Evolutionary conservation across 2,329 filamentous ascomycete genomes (phyloP), one percentile per base, ranked within the genome.

Genomic region (Camptophora hylomeconis): DNA sequence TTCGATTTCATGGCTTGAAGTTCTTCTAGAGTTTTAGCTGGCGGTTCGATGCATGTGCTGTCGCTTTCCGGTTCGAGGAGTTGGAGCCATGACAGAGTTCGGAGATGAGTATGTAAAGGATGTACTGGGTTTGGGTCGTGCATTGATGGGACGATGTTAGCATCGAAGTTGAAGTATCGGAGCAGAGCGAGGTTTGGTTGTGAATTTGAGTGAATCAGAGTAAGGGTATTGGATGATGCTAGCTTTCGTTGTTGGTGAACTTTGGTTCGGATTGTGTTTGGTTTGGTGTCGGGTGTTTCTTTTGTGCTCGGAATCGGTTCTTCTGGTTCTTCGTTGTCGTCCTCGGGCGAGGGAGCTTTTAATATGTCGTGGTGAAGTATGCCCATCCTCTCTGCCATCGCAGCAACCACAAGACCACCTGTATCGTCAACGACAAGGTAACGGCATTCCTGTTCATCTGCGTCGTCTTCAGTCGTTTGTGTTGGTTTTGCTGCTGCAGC

Each of bases 351-450:
- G 6, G 20, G 5, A 11, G 23, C 6, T 13, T 18, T 10, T 8
- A 12, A 8, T 5, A 5, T 42, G 42, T 18, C 15, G 5, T 61
- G 58, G 42, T 83, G 71, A 0, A 94, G 58, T 11, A 93, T 71
- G 1, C 80, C 82, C 78, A 93, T 87, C 36, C 80, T 70, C 57
- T 94, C 86, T 0, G 86, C 86, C 60, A 93, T 66, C 1, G 82
- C 77, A 3, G 81, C 84, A 3, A 84, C 75, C 5, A 93, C 54
- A 14, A 93, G 57, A 1, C 86, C 86, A 11, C 80, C 80, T 0
- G 83, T 89, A 33, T 94, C 86, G 46, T 94, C 86, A 1, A 92
- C 70, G 0, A 86, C 73, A 3, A 93, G 61, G 71, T 83, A 93
- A 28, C 83, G 63, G 4, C 74, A 71, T 10, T 12, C 8, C 8